phyloP scores from a whole-genome alignment of 306 rosid species.

The Coriaria nepalensis region DNA sequence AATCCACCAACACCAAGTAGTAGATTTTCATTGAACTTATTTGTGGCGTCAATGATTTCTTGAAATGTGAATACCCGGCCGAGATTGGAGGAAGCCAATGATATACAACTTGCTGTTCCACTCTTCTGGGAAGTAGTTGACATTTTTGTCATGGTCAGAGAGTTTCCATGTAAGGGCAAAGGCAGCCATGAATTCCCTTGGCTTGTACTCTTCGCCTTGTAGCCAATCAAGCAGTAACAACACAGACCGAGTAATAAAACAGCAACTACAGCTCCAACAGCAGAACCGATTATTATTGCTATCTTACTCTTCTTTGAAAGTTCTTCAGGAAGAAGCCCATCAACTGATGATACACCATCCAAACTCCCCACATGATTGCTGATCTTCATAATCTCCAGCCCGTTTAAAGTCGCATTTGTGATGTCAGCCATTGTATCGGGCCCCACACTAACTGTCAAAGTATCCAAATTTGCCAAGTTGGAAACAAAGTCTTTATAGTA shows the following conservation, averaged over 20 bases:
- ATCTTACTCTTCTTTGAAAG: slow-evolving; percentile 26
- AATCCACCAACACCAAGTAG: slow-evolving; percentile 97
- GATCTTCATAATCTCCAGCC: slow-evolving; percentile 71
- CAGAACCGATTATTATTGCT: slow-evolving; percentile 36
- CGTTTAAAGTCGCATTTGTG: slow-evolving; percentile 65
- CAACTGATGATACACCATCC: slow-evolving; percentile 47
- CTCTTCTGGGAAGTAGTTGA: slow-evolving; percentile 83
- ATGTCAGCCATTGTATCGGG: slow-evolving; percentile 59
- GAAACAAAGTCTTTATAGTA: slow-evolving; percentile 58
- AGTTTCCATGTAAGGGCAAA: slow-evolving; percentile 72
- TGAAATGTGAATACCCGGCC: slow-evolving; percentile 75
- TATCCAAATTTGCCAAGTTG: slow-evolving; percentile 35
- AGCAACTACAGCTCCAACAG: slow-evolving; percentile 31
- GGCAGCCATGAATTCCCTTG: slow-evolving; percentile 70
- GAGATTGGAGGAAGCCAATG: slow-evolving; percentile 60
- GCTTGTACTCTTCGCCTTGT: slow-evolving; percentile 40
- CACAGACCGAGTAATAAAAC: slow-evolving; percentile 40
- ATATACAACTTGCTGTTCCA: slow-evolving; percentile 78
- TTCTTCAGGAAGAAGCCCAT: slow-evolving; percentile 42
- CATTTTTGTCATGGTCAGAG: slow-evolving; percentile 76
- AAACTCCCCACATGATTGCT: slow-evolving; percentile 58
- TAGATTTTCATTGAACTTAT: slow-evolving; percentile 69
- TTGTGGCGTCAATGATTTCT: slow-evolving; percentile 76
- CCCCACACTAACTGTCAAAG: slow-evolving; percentile 77
- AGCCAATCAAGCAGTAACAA: slow-evolving; percentile 29